Base-by-base conservation (phyloP, 495 filamentous ascomycete genomes). In the Hypoxylon fuscum region DNA sequence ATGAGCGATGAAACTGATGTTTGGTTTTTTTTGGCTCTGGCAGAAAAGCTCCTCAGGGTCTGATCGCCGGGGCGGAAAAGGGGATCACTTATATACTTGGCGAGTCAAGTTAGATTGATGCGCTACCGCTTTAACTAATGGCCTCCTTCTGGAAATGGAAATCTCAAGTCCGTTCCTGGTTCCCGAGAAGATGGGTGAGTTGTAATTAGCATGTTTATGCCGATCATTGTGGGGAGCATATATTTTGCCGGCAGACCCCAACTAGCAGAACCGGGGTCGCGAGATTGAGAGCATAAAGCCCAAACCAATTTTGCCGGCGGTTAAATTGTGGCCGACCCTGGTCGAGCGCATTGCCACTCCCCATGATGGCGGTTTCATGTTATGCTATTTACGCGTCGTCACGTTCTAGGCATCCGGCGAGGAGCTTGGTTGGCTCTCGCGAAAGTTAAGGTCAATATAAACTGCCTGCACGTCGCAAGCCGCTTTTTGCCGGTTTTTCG, bases 221-320 rank as follows among this genome's bases (percentile, higher is more conserved):
- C 59, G 59, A 59, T 63, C 54, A 58, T 63, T 49, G 58, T 58
- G 59, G 64, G 54, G 64, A 58, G 34, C 31, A 31, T n/a, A n/a
- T n/a, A 53, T 67, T 62, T 52, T 62, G 38, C 64, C 64, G 58
- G 44, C 23, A 66, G 42, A 21, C n/a, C 27, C 52, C 42, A 57
- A 57, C 34, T 56, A 27, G 42, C 6, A 41, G 43, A 53, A 55
- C 48, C 59, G 49, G 59, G 64, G 34, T 59, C 21, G 14, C 54
- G 58, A 68, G 55, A 63, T 68, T 62, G 56, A 42, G 25, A 37
- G 9, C 32, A 55, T 55, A 49, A 27, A 46, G 23, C 51, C 21
- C 25, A 45, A 25, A 15, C 43, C 25, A 3, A 68, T 68, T 68
- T 59, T 68, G 43, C 64, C 64, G 64, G 41, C 64, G 64, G 64